phyloP scores from a whole-genome alignment of 495 filamentous ascomycete genomes.

The Trichoderma asperelloides region DNA sequence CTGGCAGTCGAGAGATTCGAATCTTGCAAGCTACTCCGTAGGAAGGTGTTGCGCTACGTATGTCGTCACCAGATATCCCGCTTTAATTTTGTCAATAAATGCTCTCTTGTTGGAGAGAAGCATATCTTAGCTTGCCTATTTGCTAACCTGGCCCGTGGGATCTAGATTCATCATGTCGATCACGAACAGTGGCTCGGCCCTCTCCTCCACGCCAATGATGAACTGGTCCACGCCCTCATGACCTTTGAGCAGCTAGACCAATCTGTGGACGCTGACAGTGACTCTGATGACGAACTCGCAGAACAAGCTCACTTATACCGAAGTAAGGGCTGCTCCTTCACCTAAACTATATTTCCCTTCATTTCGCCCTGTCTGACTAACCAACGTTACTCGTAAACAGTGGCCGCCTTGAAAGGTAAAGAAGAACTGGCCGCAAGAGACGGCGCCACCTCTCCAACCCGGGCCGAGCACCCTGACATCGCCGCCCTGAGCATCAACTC shows the following conservation, averaged over 20 bases:
- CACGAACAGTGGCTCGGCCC: constrained; percentile 73
- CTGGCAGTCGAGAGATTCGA: constrained; percentile 73
- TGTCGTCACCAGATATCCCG: constrained; percentile 12
- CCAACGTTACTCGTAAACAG: constrained; percentile 17
- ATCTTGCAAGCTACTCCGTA: constrained; percentile 71
- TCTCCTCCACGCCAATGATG: constrained; percentile 74
- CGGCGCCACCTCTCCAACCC: constrained; percentile 19
- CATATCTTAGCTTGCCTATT: background rate
- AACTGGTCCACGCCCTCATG: constrained; percentile 85
- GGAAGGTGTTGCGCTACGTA: constrained; percentile 78
- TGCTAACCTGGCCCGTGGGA: background rate
- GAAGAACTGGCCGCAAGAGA: constrained; percentile 29
- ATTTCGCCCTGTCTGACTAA: background rate
- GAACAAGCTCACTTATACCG: constrained; percentile 47
- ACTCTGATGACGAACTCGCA: constrained; percentile 68
- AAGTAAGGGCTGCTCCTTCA: constrained; percentile 24
- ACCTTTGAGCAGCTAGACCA: constrained; percentile 91
- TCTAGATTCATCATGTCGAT: constrained; percentile 69
- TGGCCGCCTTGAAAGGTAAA: constrained; percentile 42
- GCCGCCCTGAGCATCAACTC: constrained; percentile 28
- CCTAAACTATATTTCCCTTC: background rate
- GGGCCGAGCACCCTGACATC: constrained; percentile 25
- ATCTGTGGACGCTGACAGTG: constrained; percentile 92
- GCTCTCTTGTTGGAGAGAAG: background rate
- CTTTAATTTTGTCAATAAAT: background rate